Evolutionary conservation across 2,329 filamentous ascomycete species (phyloP).

Genomic region (Gliomastix tumulicola): DNA sequence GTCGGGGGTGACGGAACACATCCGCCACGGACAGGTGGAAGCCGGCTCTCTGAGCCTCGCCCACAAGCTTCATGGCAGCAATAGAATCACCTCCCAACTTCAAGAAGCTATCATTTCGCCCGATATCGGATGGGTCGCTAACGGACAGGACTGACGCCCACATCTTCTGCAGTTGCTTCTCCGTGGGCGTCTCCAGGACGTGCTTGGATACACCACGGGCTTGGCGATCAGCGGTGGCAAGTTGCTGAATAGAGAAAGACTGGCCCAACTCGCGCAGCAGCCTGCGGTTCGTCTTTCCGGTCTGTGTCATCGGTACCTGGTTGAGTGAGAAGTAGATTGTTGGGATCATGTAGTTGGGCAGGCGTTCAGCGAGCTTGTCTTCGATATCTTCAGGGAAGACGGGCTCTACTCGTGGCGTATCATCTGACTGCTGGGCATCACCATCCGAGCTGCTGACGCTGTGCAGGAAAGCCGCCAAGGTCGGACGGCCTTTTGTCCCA

Average conservation of each 20-base stretch:
- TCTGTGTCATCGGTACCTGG: constrained; percentile 3
- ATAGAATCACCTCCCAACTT: constrained; percentile 35
- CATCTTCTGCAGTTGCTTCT: constrained; percentile 13
- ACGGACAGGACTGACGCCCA: constrained; percentile 33
- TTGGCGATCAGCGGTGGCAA: constrained; percentile 19
- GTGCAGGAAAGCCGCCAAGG: background rate
- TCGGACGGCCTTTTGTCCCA: too few species aligned
- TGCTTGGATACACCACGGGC: too few species aligned
- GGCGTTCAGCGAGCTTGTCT: background rate
- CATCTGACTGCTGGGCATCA: background rate
- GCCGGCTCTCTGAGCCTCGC: constrained; percentile 21
- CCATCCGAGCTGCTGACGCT: too few species aligned
- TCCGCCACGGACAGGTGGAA: constrained; percentile 21
- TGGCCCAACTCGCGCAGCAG: constrained; percentile 2
- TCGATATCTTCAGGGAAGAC: background rate
- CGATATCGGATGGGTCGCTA: constrained; percentile 24
- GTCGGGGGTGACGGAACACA: constrained; percentile 11
- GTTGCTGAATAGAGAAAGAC: constrained; percentile 4
- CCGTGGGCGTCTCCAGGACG: constrained; percentile 3
- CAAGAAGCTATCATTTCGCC: constrained; percentile 25
- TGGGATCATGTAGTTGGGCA: constrained; percentile 6
- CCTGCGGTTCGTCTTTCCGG: constrained; percentile 5
- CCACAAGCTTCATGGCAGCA: constrained; percentile 32
- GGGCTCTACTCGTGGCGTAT: background rate
- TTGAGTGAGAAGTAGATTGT: background rate